Base-by-base conservation (phyloP, 2,329 filamentous ascomycete species). In the Botrytis fabae region DNA sequence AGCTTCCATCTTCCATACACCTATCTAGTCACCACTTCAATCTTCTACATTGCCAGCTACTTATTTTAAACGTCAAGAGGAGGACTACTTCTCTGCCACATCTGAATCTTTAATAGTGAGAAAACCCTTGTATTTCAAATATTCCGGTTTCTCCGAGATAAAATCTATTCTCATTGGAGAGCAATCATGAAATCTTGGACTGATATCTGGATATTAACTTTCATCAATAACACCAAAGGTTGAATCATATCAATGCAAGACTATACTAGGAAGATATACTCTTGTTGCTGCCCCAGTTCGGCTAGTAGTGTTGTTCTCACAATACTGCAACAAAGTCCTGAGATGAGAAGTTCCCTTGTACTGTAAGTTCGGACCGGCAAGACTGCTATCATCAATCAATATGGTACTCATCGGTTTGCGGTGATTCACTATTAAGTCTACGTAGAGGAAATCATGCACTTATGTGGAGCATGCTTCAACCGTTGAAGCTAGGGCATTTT, bases 251-350 rank as follows among this genome's bases (percentile, higher is more conserved):
- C 1, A 44, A 44, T 44, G 16, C 42, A 7, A 44, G 42, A 44
- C 16, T 7, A 20, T 44, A 44, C 16, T 61, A 4, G 10, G 35
- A 25, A 5, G 25, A 61, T n/a, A 61, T n/a, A 40, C 25, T 28
- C 4, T 9, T 20, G 6, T 63, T 22, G 4, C 6, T 4, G 16
- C 25, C 25, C 14, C 3, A 44, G 20, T 16, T 16, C 9, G 48
- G 12, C 4, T 14, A 12, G 48, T 14, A 12, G 22, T n/a, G 4
- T n/a, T 12, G 48, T 14, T 51, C 5, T 42, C 14, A 42, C 7
- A 28, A 0, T 7, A 44, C 1, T 20, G 2, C 1, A 1, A 6
- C 25, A 2, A 42, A n/a, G 10, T 44, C 7, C 10, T 32, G 38
- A 44, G 25, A 44, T 28, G 16, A 44, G 14, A 22, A 28, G 25